Evolutionary conservation across 768 basidiomycete species (phyloP), one percentile per base, ranked within the genome.

Genomic region (Tremella fuciformis): DNA sequence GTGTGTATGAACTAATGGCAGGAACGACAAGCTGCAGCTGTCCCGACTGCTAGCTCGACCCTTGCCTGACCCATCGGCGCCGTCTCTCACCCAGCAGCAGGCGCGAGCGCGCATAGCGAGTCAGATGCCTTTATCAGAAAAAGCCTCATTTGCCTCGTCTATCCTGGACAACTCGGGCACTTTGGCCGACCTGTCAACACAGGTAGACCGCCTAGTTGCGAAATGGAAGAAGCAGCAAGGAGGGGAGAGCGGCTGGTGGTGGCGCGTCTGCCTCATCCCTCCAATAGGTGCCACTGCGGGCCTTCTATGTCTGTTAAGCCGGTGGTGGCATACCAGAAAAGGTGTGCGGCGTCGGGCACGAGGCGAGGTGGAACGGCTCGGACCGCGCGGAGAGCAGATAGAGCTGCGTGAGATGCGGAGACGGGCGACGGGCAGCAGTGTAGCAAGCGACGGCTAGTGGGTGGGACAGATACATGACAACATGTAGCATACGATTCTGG

Each of bases 121-220:
- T 0, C 94, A 98, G 76, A 77, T 91, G 49, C 83, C 91, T 0
- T 87, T 96, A 44, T 70, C 83, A 0, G 80, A 84, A 37, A 99
- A 98, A 74, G 79, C 91, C 3, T 67, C 79, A n/a, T 92, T 89
- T 62, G 93, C 91, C 2, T 90, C 93, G 71, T 72, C 84, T 52
- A 85, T 96, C 50, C 73, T 98, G 29, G 92, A 97, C 78, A 98
- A 98, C 74, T 89, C 89, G 6, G 90, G 91, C 1, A 80, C 86
- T 0, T 78, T 80, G 8, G 75, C 81, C 37, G 90, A 92, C 58
- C 80, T 97, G 9, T 80, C 86, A 37, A 67, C 64, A 1, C 83
- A 85, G 56, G 79, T 85, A 9, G 81, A 82, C 22, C 70, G 77
- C 26, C 74, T 84, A 39, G 78, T 83, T 1, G 55, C 61, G 4